These are phyloP conservation scores for Acer saccharum DNA, from an alignment of 345 rosid species.

Conservation along the genomic window DNA sequence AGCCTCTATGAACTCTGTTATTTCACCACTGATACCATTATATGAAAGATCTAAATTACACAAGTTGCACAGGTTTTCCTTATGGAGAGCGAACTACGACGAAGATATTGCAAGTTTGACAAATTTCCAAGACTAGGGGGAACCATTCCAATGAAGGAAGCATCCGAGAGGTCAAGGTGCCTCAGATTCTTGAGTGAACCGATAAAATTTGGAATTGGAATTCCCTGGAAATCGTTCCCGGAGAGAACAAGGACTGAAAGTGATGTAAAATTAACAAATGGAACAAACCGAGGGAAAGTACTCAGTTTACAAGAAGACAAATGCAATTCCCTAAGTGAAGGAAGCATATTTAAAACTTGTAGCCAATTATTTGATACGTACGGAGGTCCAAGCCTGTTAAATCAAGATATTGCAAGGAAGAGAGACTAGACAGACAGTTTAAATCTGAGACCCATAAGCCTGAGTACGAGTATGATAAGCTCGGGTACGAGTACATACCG, in stretches of 20 bases:
- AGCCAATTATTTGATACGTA: slow-evolving; percentile 22
- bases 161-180: not conserved
- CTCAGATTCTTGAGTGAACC: not conserved
- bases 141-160: slow-evolving; percentile 5
- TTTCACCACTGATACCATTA: not conserved
- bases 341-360: slow-evolving; percentile 23
- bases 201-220: not conserved
- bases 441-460: too few relatives aligned
- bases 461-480: too few relatives aligned
- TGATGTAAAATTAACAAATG: slow-evolving; percentile 22
- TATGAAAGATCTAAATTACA: slow-evolving; percentile 7
- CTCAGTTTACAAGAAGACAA: slow-evolving; percentile 22
- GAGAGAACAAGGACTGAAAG: slow-evolving; percentile 34
- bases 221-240: not conserved
- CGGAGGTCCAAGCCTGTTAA: not conserved
- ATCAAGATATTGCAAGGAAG: not conserved
- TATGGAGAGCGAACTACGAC: not conserved
- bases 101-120: slow-evolving; percentile 6
- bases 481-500: too few relatives aligned
- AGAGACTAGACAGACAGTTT: slow-evolving; percentile 6
- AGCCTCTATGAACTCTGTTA: not conserved
- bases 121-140: not conserved
- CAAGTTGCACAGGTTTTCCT: too few relatives aligned
- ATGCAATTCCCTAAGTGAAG: slow-evolving; percentile 29
- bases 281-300: slow-evolving; percentile 21